Conservation (phyloP, 192 early-diverging fungal species). For the Phlyctochytrium arcticum region DNA sequence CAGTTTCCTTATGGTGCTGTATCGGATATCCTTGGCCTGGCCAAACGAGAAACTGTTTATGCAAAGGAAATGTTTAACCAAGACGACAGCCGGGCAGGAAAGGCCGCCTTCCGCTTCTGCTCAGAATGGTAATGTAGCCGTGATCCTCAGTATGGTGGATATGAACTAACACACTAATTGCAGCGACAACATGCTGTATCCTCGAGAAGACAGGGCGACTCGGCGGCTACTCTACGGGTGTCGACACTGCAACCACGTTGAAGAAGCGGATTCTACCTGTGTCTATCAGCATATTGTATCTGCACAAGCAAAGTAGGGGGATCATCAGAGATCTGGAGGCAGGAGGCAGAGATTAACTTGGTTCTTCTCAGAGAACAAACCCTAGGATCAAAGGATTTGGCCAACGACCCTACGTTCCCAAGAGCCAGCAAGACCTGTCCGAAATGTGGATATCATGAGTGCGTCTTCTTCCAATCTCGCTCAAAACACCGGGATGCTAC, state of each 20-base stretch:
- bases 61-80: not conserved
- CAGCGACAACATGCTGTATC: slow-evolving; percentile 50
- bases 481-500: slow-evolving; percentile 42
- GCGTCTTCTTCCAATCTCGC: slow-evolving; percentile 43
- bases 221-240: slow-evolving; percentile 43
- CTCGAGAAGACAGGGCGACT: slow-evolving; percentile 43
- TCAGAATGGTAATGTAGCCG: slow-evolving; percentile 20
- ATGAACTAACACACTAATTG: not conserved
- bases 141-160: not conserved
- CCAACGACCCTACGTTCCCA: slow-evolving; percentile 51
- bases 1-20: too few species aligned
- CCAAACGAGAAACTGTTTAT: too few species aligned
- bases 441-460: slow-evolving; percentile 32
- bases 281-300: slow-evolving; percentile 46
- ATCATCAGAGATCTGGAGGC: not conserved
- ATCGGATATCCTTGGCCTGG: too few species aligned
- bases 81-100: not conserved
- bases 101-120: slow-evolving; percentile 26
- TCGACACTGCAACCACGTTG: slow-evolving; percentile 48
- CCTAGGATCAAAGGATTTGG: slow-evolving; percentile 37
- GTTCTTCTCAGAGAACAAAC: slow-evolving; percentile 37
- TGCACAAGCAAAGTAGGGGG: slow-evolving; percentile 32
- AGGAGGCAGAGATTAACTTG: not conserved
- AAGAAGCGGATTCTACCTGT: slow-evolving; percentile 33
- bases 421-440: slow-evolving; percentile 35